Evolutionary conservation across 2,329 filamentous ascomycete species (phyloP), one percentile per base, ranked within the genome.

Genomic region (Ophiostoma tasmaniense): DNA sequence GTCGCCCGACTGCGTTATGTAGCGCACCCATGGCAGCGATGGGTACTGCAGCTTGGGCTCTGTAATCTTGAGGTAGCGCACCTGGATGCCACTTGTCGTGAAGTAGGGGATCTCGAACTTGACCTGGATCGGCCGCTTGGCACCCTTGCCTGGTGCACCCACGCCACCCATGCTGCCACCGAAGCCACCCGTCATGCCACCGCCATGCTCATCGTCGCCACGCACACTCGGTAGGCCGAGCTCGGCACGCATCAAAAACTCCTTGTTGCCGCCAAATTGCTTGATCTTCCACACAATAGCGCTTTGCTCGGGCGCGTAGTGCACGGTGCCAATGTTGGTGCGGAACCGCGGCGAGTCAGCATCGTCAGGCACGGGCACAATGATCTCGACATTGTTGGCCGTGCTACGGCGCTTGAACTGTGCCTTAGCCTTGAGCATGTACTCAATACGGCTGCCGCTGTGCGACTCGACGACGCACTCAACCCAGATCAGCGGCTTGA

Each of bases 71-170:
- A 99, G 81, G 79, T 99, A 99, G 76, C 95, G 88, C 75, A 99
- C 95, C 80, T 99, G 96, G 74, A 99, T 99, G 73, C 95, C 95
- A 81, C 91, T 96, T 2, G 96, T 99, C n/a, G 95, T 99, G 78
- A 99, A 99, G 81, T 99, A 99, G n/a, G 95, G 95, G 77, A 99
- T 99, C 83, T 99, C 95, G 78, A 99, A 99, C 82, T 99, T 99
- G 82, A 99, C 95, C 79, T 93, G 94, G 76, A 99, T 99, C 0
- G 95, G 95, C 74, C 95, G 84, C 85, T 98, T 99, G 69, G 87
- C 86, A 25, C 91, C 91, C 82, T 98, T 98, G 70, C 88, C 89
- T 25, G 80, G 79, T 4, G 88, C 85, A n/a, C 86, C 88, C 35
- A 95, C 87, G 73, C 94, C 94, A 70, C 94, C 94, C 93, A 97